Conservation (phyloP, 1,284 basidiomycete species). For the Trametes hirsuta region DNA sequence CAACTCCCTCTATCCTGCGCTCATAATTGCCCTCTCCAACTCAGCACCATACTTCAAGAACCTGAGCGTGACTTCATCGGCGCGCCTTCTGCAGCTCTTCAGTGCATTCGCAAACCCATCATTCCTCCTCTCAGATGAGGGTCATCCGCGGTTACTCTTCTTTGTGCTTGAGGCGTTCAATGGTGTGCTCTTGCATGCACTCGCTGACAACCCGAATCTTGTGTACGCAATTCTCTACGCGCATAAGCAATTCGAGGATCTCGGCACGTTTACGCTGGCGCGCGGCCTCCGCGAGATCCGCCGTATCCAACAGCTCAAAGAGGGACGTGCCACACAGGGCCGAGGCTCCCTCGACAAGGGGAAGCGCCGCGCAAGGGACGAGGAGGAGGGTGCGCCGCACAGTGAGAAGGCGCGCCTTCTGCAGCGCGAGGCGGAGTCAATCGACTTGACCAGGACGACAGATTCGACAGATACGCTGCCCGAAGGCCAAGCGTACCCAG, state of each 20-base stretch:
- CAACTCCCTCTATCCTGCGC: slow-evolving; percentile 86
- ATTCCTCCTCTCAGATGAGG: slow-evolving; percentile 92
- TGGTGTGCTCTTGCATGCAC: slow-evolving; percentile 73
- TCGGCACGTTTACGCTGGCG: slow-evolving; percentile 87
- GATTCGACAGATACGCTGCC: slow-evolving; percentile 32
- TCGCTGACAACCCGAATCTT: slow-evolving; percentile 83
- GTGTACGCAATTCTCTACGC: slow-evolving; percentile 85
- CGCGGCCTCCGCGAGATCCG: slow-evolving; percentile 84
- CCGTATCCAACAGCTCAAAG: slow-evolving; percentile 71
- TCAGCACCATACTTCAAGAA: slow-evolving; percentile 85
- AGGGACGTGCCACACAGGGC: slow-evolving; percentile 52
- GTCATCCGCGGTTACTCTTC: slow-evolving; percentile 89
- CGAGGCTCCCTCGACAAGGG: slow-evolving; percentile 37
- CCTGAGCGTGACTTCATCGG: slow-evolving; percentile 80
- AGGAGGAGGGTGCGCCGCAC: slow-evolving; percentile 39
- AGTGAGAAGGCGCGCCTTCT: slow-evolving; percentile 68
- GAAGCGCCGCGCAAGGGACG: slow-evolving; percentile 29
- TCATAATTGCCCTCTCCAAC: slow-evolving; percentile 90
- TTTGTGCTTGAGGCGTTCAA: slow-evolving; percentile 95
- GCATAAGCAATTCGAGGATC: slow-evolving; percentile 82
- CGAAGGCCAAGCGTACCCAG: slow-evolving; percentile 26
- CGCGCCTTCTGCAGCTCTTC: slow-evolving; percentile 85
- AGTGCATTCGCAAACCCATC: slow-evolving; percentile 87
- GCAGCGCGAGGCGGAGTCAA: slow-evolving; percentile 44
- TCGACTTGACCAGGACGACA: slow-evolving; percentile 27